Conservation (phyloP, 1,284 basidiomycete genomes). For the Cryptococcus hybrid region DNA sequence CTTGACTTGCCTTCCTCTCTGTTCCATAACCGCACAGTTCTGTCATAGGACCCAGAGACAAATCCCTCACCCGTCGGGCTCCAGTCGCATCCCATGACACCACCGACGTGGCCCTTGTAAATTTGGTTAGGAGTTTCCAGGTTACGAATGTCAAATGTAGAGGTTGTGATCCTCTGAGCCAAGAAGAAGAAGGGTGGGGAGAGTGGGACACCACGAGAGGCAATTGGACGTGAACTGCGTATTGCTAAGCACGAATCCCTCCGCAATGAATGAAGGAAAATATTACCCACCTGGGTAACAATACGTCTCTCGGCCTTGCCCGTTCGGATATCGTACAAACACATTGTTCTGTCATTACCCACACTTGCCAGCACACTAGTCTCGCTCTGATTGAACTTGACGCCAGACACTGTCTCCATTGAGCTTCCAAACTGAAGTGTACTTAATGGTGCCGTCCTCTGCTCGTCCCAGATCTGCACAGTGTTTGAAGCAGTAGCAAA, state of each 20-base stretch:
- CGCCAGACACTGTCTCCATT: slow-evolving; percentile 78
- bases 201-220: slow-evolving; percentile 91
- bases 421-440: slow-evolving; percentile 79
- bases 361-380: slow-evolving; percentile 89
- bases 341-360: slow-evolving; percentile 92
- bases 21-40: slow-evolving; percentile 91
- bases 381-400: slow-evolving; percentile 93
- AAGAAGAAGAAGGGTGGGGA: slow-evolving; percentile 85
- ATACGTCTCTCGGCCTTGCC: slow-evolving; percentile 90
- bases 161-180: slow-evolving; percentile 98
- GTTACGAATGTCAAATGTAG: slow-evolving; percentile 95
- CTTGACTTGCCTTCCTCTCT: slow-evolving; percentile 77
- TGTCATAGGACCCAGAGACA: slow-evolving; percentile 94
- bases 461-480: slow-evolving; percentile 98
- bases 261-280: neutral
- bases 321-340: slow-evolving; percentile 92
- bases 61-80: slow-evolving; percentile 95
- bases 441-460: slow-evolving; percentile 73
- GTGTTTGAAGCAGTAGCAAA: slow-evolving; percentile 93
- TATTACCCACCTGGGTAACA: slow-evolving; percentile 71
- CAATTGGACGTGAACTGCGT: slow-evolving; percentile 77
- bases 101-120: slow-evolving; percentile 96
- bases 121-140: slow-evolving; percentile 83
- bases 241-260: no score
- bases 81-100: slow-evolving; percentile 92